Percentiles rank a stretch among this genome's conserved stretches.
phyloP scores from a whole-genome alignment of 768 basidiomycete species.

The Gymnopilus dilepis region DNA sequence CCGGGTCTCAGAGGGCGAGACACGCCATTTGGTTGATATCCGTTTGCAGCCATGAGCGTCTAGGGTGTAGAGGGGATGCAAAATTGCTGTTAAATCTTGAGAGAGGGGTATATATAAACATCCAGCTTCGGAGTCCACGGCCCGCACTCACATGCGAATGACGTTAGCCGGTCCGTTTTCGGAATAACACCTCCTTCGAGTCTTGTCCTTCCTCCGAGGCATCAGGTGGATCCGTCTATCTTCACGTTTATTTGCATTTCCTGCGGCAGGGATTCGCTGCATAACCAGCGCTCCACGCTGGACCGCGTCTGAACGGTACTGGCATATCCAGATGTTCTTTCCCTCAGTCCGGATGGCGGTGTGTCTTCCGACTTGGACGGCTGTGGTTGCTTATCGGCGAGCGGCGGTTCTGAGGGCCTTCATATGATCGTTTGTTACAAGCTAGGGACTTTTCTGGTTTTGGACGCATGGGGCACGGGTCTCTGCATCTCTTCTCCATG shows the following conservation, averaged over 20 bases:
- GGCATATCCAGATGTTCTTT: background rate
- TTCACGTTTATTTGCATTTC: constrained; percentile 4
- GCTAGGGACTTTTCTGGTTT: constrained; percentile 13
- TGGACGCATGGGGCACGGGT: constrained; percentile 14
- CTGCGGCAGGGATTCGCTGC: background rate
- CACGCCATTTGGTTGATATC: constrained; percentile 38
- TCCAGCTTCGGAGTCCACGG: constrained; percentile 27
- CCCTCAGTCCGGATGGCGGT: background rate
- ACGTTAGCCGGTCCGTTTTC: constrained; percentile 32
- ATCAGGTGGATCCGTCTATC: constrained; percentile 3
- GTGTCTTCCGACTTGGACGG: background rate
- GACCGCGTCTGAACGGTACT: background rate
- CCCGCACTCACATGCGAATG: constrained; percentile 25
- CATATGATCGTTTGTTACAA: constrained; percentile 17
- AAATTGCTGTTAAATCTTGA: constrained; percentile 2
- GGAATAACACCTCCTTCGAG: constrained; percentile 20
- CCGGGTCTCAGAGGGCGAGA: constrained; percentile 71
- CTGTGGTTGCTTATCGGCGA: constrained; percentile 2
- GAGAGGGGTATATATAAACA: constrained; percentile 23
- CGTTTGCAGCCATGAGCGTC: constrained; percentile 48
- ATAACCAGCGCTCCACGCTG: background rate
- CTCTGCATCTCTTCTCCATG: constrained; percentile 2
- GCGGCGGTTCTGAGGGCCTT: constrained; percentile 5
- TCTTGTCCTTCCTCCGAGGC: constrained; percentile 14
- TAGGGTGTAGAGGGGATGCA: constrained; percentile 21